phyloP scores from a whole-genome alignment of 2,329 filamentous ascomycete species.

The Pseudogymnoascus sp. region DNA sequence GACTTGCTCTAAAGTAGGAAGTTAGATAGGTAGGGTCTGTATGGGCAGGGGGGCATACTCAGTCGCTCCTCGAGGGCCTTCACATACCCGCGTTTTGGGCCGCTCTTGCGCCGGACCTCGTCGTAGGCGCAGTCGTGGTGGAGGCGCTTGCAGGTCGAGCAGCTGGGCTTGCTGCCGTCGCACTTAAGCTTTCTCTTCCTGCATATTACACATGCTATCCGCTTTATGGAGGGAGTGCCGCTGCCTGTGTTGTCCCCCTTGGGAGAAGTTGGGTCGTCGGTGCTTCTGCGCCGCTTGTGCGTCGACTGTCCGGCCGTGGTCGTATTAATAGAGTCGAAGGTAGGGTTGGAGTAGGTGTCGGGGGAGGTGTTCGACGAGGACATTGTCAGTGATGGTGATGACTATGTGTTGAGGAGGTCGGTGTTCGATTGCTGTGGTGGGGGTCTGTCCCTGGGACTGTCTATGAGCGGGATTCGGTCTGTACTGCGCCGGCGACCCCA shows the following conservation, averaged over 20 bases:
- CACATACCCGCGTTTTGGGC: slow-evolving; percentile 65
- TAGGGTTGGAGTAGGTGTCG: slow-evolving; percentile 53
- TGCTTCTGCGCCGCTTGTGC: slow-evolving; percentile 29
- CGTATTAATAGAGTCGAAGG: slow-evolving; percentile 36
- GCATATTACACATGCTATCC: slow-evolving; percentile 91
- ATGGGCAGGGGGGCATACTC: slow-evolving; percentile 52
- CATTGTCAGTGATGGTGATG: slow-evolving; percentile 22
- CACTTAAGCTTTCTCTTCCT: slow-evolving; percentile 81
- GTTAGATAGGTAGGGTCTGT: slow-evolving; percentile 6
- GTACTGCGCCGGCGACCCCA: background rate
- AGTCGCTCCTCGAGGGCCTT: slow-evolving; percentile 77
- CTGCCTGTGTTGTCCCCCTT: slow-evolving; percentile 19
- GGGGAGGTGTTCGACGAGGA: slow-evolving; percentile 30
- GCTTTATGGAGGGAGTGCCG: slow-evolving; percentile 72
- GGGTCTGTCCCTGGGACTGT: background rate
- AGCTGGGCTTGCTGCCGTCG: slow-evolving; percentile 60
- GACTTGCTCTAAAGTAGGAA: slow-evolving; percentile 65
- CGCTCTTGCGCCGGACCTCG: slow-evolving; percentile 64
- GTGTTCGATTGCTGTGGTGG: background rate
- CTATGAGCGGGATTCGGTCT: slow-evolving; percentile 1
- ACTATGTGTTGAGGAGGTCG: background rate
- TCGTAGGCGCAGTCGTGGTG: slow-evolving; percentile 64
- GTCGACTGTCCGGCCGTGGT: slow-evolving; percentile 26
- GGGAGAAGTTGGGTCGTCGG: slow-evolving; percentile 31
- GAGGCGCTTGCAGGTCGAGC: slow-evolving; percentile 58